A percentile compares a stretch with the other conserved stretches of the same genome.
Evolutionary conservation across 805 yeast genomes (phyloP).

Genomic region (Soucietia sequanensis): DNA sequence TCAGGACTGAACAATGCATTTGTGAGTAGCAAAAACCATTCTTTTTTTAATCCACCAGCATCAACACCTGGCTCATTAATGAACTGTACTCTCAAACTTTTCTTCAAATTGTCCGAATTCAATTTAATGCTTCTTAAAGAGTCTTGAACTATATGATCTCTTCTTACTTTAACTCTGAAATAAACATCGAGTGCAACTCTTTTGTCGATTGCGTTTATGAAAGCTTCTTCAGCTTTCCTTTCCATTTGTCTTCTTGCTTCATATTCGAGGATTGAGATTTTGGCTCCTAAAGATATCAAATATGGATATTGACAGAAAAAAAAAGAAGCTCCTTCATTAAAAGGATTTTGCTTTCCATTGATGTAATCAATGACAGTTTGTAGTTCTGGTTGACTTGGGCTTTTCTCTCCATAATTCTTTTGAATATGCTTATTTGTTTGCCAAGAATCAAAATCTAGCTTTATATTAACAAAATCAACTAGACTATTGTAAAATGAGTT

Average conservation of each 20-base stretch:
- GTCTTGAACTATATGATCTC: slow-evolving; percentile 68
- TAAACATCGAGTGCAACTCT: slow-evolving; percentile 63
- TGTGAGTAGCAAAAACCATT: slow-evolving; percentile 83
- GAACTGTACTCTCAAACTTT: slow-evolving; percentile 76
- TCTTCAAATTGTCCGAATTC: slow-evolving; percentile 61
- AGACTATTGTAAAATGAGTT: slow-evolving; percentile 72
- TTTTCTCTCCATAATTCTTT: slow-evolving; percentile 5
- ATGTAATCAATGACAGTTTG: slow-evolving; percentile 48
- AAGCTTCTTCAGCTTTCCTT: slow-evolving; percentile 85
- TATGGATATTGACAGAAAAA: slow-evolving; percentile 85
- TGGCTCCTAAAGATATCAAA: slow-evolving; percentile 75
- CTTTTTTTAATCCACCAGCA: slow-evolving; percentile 92
- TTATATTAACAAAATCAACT: slow-evolving; percentile 75
- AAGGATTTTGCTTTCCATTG: slow-evolving; percentile 36
- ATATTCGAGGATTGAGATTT: slow-evolving; percentile 75
- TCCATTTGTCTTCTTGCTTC: slow-evolving; percentile 84
- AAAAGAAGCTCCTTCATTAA: slow-evolving; percentile 32
- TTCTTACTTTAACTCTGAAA: slow-evolving; percentile 65
- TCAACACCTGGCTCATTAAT: slow-evolving; percentile 90
- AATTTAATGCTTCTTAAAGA: slow-evolving; percentile 63
- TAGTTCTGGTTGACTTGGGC: slow-evolving; percentile 24
- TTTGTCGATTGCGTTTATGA: slow-evolving; percentile 67
- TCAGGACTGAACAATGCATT: slow-evolving; percentile 67
- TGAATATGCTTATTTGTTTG: slow-evolving; percentile 40
- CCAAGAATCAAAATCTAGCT: slow-evolving; percentile 85